A percentile compares a stretch with the other conserved stretches of the same genome.
These are phyloP conservation scores for Wickerhamomyces rabaulensis DNA, from an alignment of 805 yeast species.

Conservation along the genomic window DNA sequence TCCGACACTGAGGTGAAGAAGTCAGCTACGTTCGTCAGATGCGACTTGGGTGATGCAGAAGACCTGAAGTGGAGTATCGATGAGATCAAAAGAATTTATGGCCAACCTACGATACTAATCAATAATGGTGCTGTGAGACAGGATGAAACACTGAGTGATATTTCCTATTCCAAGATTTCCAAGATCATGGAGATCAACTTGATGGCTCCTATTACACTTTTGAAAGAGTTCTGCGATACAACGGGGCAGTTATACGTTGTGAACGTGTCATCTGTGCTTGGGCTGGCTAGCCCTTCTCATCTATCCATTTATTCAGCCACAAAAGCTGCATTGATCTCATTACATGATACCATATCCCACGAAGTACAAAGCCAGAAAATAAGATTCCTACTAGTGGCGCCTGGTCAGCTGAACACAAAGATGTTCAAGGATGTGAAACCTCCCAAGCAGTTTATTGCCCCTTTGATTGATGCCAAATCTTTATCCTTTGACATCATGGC, in stretches of 20 bases:
- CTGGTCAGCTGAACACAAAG: constrained; percentile 76
- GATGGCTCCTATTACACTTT: constrained; percentile 57
- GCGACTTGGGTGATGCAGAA: constrained; percentile 58
- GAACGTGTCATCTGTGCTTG: constrained; percentile 75
- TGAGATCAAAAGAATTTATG: constrained; percentile 38
- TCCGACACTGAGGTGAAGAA: constrained; percentile 3
- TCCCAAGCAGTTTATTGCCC: constrained; percentile 74
- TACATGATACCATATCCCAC: constrained; percentile 76
- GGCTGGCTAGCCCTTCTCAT: constrained; percentile 75
- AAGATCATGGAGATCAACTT: constrained; percentile 59
- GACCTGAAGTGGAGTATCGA: constrained; percentile 37
- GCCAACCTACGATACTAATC: constrained; percentile 57
- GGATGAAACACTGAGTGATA: constrained; percentile 43
- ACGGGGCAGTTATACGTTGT: constrained; percentile 57
- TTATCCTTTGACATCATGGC: constrained; percentile 54
- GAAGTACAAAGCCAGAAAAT: constrained; percentile 57
- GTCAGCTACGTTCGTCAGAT: constrained; percentile 41
- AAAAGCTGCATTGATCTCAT: constrained; percentile 75
- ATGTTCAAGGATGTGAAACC: constrained; percentile 75
- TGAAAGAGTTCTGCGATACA: constrained; percentile 57
- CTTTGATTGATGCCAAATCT: constrained; percentile 54
- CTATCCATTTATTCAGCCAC: constrained; percentile 79
- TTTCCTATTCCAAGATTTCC: constrained; percentile 49
- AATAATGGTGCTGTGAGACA: constrained; percentile 80
- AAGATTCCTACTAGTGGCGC: constrained; percentile 68